A percentile compares a stretch with the other conserved stretches of the same genome.
Evolutionary conservation across 169 alveolate species (phyloP).

Genomic region (Cystoisospora suis): DNA sequence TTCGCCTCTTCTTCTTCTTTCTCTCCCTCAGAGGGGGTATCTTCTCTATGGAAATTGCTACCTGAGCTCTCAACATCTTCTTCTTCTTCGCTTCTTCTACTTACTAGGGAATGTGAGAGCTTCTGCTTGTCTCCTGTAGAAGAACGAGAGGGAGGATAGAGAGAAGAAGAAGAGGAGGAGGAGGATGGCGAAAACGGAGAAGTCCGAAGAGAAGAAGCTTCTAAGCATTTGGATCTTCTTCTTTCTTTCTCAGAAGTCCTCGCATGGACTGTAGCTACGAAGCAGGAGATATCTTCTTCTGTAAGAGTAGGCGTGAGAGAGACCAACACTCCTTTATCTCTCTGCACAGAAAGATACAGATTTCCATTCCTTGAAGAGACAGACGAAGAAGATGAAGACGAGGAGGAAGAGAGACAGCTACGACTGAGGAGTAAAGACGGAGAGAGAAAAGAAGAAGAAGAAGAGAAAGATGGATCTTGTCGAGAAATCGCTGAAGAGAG

Average conservation of each 20-base stretch:
- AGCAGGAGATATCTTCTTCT: not conserved
- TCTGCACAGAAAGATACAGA: too few relatives aligned
- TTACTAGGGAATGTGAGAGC: too few relatives aligned
- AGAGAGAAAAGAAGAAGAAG: too few relatives aligned
- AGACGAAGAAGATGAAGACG: not conserved
- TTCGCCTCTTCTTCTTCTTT: not conserved
- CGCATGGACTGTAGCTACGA: slow-evolving; percentile 3
- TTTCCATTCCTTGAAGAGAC: not conserved
- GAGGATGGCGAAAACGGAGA: too few relatives aligned
- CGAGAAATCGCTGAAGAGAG: too few relatives aligned
- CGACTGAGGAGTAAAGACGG: too few relatives aligned
- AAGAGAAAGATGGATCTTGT: too few relatives aligned
- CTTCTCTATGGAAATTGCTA: not conserved
- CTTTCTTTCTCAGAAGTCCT: not conserved
- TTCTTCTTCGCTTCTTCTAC: not conserved
- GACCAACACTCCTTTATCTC: not conserved
- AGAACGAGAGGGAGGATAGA: too few relatives aligned
- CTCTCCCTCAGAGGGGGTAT: not conserved
- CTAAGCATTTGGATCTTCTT: not conserved
- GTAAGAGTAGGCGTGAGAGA: not conserved
- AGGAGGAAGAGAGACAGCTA: too few relatives aligned
- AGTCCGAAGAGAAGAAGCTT: too few relatives aligned
- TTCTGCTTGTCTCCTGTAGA: too few relatives aligned
- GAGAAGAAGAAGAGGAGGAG: too few relatives aligned
- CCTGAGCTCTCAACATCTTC: not conserved